phyloP scores from a whole-genome alignment of 768 basidiomycete species.

The Polyporus arcularius region DNA sequence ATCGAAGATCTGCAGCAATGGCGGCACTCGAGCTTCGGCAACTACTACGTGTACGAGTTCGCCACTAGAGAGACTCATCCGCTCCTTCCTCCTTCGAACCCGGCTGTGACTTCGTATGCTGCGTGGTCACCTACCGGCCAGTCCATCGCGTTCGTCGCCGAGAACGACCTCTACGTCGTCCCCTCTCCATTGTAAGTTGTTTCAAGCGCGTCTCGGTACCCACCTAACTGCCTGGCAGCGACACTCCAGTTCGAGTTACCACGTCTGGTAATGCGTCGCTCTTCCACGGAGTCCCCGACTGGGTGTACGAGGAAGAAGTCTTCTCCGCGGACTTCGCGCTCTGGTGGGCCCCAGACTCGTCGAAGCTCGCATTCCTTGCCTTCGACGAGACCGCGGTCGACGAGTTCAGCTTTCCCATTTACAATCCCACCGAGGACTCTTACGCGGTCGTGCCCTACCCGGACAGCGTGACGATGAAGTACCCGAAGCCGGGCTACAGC shows the following conservation, averaged over 20 bases:
- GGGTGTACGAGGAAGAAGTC: slow-evolving; percentile 97
- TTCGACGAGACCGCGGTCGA: slow-evolving; percentile 89
- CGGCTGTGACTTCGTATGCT: slow-evolving; percentile 76
- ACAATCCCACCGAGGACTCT: slow-evolving; percentile 79
- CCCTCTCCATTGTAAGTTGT: slow-evolving; percentile 60
- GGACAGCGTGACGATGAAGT: slow-evolving; percentile 59
- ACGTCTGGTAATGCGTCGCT: slow-evolving; percentile 76
- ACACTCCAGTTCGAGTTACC: slow-evolving; percentile 73
- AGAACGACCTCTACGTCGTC: slow-evolving; percentile 89
- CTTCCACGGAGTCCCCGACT: slow-evolving; percentile 95
- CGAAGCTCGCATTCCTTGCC: slow-evolving; percentile 78
- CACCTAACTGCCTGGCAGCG: slow-evolving; percentile 6
- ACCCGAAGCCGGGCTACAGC: slow-evolving; percentile 87
- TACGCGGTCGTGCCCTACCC: slow-evolving; percentile 80
- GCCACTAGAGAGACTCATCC: slow-evolving; percentile 68
- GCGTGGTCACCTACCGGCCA: slow-evolving; percentile 87
- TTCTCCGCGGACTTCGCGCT: slow-evolving; percentile 71
- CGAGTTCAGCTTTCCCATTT: slow-evolving; percentile 86
- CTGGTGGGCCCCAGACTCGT: slow-evolving; percentile 89
- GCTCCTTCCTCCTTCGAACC: slow-evolving; percentile 64
- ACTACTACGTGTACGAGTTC: slow-evolving; percentile 91
- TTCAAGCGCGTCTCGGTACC: background rate
- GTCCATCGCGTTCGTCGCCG: slow-evolving; percentile 81
- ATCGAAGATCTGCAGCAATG: slow-evolving; percentile 67
- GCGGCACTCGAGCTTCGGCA: slow-evolving; percentile 88